Percentiles rank a stretch among this genome's conserved stretches.
These are phyloP conservation scores for Ganoderma meredithae DNA, from an alignment of 1,284 basidiomycete genomes.

Conservation along the genomic window DNA sequence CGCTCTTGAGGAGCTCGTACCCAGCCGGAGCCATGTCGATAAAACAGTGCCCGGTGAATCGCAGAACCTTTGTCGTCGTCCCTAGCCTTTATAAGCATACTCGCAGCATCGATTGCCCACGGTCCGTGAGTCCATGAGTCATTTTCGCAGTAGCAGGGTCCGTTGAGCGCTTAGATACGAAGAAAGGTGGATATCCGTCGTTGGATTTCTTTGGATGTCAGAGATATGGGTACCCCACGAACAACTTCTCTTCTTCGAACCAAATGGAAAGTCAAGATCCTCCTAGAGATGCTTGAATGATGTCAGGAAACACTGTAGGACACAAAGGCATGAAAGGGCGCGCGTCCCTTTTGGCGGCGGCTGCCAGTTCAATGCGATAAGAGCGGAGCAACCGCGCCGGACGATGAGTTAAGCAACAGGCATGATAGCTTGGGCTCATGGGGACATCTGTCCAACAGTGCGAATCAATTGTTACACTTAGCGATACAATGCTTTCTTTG, in stretches of 20 bases:
- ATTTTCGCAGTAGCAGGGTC: not conserved
- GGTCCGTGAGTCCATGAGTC: slow-evolving; percentile 3
- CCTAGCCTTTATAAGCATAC: slow-evolving; percentile 12
- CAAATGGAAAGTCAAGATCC: not conserved
- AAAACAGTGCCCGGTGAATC: not conserved
- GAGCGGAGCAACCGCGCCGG: not conserved
- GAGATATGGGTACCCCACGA: not conserved
- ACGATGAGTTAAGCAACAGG: not conserved
- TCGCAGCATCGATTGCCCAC: slow-evolving; percentile 1
- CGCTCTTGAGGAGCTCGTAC: slow-evolving; percentile 30
- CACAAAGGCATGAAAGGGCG: not conserved
- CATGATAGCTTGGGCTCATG: not conserved
- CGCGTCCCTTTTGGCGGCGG: not conserved
- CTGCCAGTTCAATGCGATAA: not conserved
- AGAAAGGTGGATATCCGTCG: no score
- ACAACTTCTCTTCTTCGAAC: not conserved
- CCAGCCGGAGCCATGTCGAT: slow-evolving; percentile 26
- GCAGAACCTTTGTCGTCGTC: not conserved
- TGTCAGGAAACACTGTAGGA: not conserved
- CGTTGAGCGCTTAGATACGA: slow-evolving; percentile 22
- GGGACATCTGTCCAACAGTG: slow-evolving; percentile 9
- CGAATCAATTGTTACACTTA: slow-evolving; percentile 34
- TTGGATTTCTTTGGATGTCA: not conserved
- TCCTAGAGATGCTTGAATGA: not conserved
- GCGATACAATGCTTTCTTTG: slow-evolving; percentile 33